Conservation (phyloP, 108 stramenopile species). For the Seminavis robusta region DNA sequence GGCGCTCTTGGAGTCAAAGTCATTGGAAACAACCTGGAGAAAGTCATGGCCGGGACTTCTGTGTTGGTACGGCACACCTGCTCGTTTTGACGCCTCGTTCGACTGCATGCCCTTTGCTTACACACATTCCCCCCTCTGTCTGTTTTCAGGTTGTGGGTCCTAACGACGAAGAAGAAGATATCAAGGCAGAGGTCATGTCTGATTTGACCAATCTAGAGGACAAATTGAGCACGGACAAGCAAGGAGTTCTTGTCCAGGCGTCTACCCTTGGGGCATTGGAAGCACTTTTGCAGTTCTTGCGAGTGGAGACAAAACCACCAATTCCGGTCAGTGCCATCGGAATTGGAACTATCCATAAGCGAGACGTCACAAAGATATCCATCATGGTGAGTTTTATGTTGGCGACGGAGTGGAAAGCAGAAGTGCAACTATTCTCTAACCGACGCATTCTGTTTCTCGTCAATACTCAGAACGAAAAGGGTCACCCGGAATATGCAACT, state of each 20-base stretch:
- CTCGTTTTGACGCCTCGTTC: neutral
- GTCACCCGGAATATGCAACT: slow-evolving; percentile 90
- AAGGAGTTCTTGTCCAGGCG: slow-evolving; percentile 98
- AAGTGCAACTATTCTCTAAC: too few relatives aligned
- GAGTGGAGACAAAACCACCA: slow-evolving; percentile 95
- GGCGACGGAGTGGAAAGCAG: too few relatives aligned
- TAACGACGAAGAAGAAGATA: slow-evolving; percentile 97
- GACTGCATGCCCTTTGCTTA: neutral
- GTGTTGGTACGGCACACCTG: slow-evolving; percentile 52
- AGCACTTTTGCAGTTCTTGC: slow-evolving; percentile 96
- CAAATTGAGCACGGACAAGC: slow-evolving; percentile 89
- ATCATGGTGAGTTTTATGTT: too few relatives aligned
- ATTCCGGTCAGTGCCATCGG: slow-evolving; percentile 96
- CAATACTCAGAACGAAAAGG: slow-evolving; percentile 98
- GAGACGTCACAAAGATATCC: slow-evolving; percentile 95
- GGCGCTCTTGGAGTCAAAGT: slow-evolving; percentile 99
- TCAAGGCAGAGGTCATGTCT: slow-evolving; percentile 96
- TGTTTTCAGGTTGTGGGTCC: slow-evolving; percentile 69
- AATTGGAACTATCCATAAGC: slow-evolving; percentile 97
- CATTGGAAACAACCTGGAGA: slow-evolving; percentile 91
- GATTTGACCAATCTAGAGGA: slow-evolving; percentile 85
- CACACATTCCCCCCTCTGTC: neutral
- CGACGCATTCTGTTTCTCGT: too few relatives aligned
- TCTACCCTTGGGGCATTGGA: slow-evolving; percentile 98
- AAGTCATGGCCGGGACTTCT: slow-evolving; percentile 97